Evolutionary conservation across 768 basidiomycete genomes (phyloP).

Genomic region (Dentipellis fragilis): DNA sequence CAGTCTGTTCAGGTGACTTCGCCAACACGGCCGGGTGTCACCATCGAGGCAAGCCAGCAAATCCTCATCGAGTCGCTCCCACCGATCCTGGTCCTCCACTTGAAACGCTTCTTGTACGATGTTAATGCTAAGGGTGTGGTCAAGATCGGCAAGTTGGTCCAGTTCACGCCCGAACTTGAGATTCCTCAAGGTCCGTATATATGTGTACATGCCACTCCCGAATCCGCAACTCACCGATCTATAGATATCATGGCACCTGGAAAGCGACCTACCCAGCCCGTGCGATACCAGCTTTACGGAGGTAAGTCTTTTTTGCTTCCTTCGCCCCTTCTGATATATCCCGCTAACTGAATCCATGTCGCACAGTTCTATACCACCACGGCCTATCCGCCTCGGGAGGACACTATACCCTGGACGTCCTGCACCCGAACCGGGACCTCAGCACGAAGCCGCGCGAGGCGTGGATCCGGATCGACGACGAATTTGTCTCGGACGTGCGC

Average conservation of each 20-base stretch:
- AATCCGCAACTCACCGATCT: background rate
- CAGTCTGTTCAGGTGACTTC: slow-evolving; percentile 71
- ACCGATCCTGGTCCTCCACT: slow-evolving; percentile 74
- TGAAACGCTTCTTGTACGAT: slow-evolving; percentile 90
- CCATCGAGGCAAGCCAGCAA: slow-evolving; percentile 64
- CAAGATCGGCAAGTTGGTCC: slow-evolving; percentile 77
- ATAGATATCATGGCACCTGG: slow-evolving; percentile 4
- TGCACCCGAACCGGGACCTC: slow-evolving; percentile 60
- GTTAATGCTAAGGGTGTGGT: slow-evolving; percentile 62
- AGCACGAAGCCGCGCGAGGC: slow-evolving; percentile 37
- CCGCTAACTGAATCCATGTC: background rate
- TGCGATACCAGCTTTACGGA: slow-evolving; percentile 70
- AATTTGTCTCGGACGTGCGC: slow-evolving; percentile 67
- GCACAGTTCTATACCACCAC: slow-evolving; percentile 82
- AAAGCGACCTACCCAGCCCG: slow-evolving; percentile 54
- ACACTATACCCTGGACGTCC: slow-evolving; percentile 89
- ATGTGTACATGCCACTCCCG: background rate
- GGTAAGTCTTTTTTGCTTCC: slow-evolving; percentile 34
- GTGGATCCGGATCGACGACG: slow-evolving; percentile 94
- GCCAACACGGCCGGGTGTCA: slow-evolving; percentile 42
- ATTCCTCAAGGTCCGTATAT: slow-evolving; percentile 50
- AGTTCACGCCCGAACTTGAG: slow-evolving; percentile 69
- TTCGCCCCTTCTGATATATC: background rate
- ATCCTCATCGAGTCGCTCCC: slow-evolving; percentile 77
- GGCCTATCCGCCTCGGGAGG: slow-evolving; percentile 85